Base-by-base conservation (phyloP, 2,329 filamentous ascomycete species). In the Dothiorella sarmentorum region DNA sequence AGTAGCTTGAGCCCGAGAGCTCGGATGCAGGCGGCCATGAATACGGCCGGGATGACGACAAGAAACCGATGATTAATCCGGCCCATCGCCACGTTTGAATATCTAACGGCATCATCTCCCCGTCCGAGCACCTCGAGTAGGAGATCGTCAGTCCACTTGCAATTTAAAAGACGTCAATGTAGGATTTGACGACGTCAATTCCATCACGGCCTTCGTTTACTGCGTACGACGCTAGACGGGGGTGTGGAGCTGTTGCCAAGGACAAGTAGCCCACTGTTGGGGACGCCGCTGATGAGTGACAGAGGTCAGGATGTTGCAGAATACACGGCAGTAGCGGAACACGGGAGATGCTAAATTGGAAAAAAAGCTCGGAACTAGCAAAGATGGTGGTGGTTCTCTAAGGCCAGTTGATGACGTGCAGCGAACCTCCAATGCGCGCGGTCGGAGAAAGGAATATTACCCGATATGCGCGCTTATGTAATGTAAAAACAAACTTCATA, bases 11-110 rank as follows among this genome's bases (percentile, higher is more conserved):
- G 47, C 47, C 47, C 47, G 45, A 18, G 20, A 18, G 31, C 47
- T 52, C 20, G 31, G 47, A 52, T 31, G 47, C 31, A 31, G 31
- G 20, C 47, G 31, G 47, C 47, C 47, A 37, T 31, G 47, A 52
- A 35, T 52, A 52, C 31, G 31, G 47, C 31, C 31, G 47, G 27
- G 20, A 52, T 37, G 31, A 52, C 31, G 47, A 52, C 47, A 49
- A 13, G 44, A 33, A 35, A 49, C 44, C 44, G 44, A 18, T 49
- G 44, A 49, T 7, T 49, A 49, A 49, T 27, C n/a, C 27, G 17
- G 24, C 24, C 44, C 17, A 33, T 33, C 44, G 4, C 44, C 27
- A 31, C 31, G n/a, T 18, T 13, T n/a, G 15, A 49, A 13, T 35
- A 35, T 11, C 47, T 52, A 24, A 31, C 10, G 10, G 5, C 29